These are phyloP conservation scores for Aspergillus ruber DNA, from an alignment of 2,329 filamentous ascomycete genomes.

Conservation along the genomic window DNA sequence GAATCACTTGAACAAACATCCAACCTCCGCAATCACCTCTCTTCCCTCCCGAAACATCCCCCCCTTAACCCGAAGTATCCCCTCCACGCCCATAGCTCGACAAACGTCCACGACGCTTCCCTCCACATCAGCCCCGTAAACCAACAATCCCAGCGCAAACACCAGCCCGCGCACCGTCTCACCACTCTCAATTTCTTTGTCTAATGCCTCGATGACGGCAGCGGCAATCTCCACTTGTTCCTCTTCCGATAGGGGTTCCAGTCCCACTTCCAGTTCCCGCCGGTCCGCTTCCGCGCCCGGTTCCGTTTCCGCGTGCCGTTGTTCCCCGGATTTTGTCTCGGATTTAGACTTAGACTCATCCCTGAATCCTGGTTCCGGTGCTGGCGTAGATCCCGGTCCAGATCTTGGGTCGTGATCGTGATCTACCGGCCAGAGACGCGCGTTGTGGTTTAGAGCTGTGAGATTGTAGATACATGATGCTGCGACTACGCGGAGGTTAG, in stretches of 20 bases:
- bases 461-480: slow-evolving; percentile 81
- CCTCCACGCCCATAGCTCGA: slow-evolving; percentile 66
- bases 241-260: slow-evolving; percentile 53
- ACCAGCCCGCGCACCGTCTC: slow-evolving; percentile 74
- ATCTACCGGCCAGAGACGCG: slow-evolving; percentile 51
- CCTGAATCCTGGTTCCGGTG: too few species aligned
- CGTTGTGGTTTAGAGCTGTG: slow-evolving; percentile 61
- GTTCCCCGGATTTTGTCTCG: too few species aligned
- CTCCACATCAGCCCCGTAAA: slow-evolving; percentile 62
- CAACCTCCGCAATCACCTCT: slow-evolving; percentile 49
- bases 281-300: background rate
- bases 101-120: slow-evolving; percentile 78
- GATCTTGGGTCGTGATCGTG: slow-evolving; percentile 44
- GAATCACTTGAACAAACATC: slow-evolving; percentile 25
- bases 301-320: background rate
- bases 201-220: slow-evolving; percentile 69
- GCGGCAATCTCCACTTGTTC: slow-evolving; percentile 78
- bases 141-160: slow-evolving; percentile 66
- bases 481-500: slow-evolving; percentile 74
- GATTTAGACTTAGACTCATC: too few species aligned
- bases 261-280: too few species aligned
- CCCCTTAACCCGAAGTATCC: slow-evolving; percentile 51
- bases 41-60: slow-evolving; percentile 50
- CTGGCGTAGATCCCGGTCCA: too few species aligned
- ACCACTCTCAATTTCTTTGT: slow-evolving; percentile 43